Percentiles rank a stretch among this genome's conserved stretches.
Evolutionary conservation across 2,329 filamentous ascomycete genomes (phyloP).

Genomic region (Xylariaceae sp.): DNA sequence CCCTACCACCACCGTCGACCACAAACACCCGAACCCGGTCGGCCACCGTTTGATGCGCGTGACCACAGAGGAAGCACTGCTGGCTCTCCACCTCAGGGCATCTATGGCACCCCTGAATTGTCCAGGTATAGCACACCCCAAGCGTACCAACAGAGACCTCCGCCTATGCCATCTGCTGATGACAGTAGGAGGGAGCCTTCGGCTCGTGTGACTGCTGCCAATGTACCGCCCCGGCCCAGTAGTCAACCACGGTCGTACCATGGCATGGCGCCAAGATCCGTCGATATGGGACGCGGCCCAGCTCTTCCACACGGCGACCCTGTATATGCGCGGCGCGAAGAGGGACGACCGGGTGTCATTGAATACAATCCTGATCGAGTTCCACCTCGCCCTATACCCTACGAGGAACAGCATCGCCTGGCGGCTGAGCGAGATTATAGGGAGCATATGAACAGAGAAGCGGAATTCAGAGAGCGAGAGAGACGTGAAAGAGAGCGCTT

Average conservation of each 20-base stretch:
- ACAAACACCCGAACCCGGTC: constrained; percentile 67
- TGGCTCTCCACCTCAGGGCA: constrained; percentile 45
- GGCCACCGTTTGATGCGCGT: constrained; percentile 46
- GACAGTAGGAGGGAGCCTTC: constrained; percentile 40
- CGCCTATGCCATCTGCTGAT: constrained; percentile 45
- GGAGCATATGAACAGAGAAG: constrained; percentile 38
- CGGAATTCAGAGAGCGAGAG: constrained; percentile 45
- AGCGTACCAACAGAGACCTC: constrained; percentile 48
- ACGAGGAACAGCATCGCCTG: constrained; percentile 52
- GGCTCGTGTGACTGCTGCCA: constrained; percentile 31
- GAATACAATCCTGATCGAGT: constrained; percentile 54
- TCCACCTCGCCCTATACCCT: constrained; percentile 42
- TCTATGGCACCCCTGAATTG: constrained; percentile 54
- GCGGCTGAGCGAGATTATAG: constrained; percentile 39
- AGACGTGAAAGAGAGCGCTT: constrained; percentile 37
- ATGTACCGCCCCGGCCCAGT: constrained; percentile 45
- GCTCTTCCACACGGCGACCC: constrained; percentile 35
- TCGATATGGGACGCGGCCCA: constrained; percentile 44
- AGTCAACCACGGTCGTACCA: constrained; percentile 52
- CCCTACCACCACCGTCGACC: constrained; percentile 60
- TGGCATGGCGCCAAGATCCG: constrained; percentile 41
- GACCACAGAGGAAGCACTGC: constrained; percentile 41
- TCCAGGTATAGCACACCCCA: constrained; percentile 59
- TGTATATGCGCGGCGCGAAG: constrained; percentile 48
- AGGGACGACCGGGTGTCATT: constrained; percentile 38